Evolutionary conservation across 139 green algal species (phyloP), one percentile per base, ranked within the genome.

Genomic region (Mesotaenium endlicherianum): DNA sequence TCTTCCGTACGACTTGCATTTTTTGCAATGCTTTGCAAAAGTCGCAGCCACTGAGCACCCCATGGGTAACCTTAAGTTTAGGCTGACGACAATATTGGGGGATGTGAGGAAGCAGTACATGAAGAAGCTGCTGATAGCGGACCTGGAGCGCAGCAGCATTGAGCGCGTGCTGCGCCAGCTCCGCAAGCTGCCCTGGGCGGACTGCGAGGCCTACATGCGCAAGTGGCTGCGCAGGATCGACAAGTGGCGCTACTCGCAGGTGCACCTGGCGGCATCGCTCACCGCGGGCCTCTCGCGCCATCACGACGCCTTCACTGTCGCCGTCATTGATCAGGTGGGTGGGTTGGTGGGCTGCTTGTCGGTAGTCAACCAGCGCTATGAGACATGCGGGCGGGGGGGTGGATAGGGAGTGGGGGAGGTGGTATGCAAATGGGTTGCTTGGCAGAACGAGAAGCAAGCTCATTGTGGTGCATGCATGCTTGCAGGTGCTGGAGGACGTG

Each of bases 401-500:
- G 55, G 5, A 26, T 60, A 60, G 50, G 50, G 50, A 17, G 50
- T 17, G 50, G n/a, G 50, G 50, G 50, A 60, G 50, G 50, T 31
- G 50, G 50, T 3, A 4, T 44, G 11, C 64, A 75, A 44, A 75
- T 11, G 14, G 17, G 14, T 47, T 75, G 64, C 16, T 75, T 16
- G 14, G 34, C 11, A 58, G 11, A 75, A 44, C 16, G 64, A 75
- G 40, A 14, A 26, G 14, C 40, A 75, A 75, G 11, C 64, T 75
- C 14, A 75, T 58, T 44, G 34, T 14, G 64, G 11, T 43, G 17
- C 14, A 75, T 75, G 11, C 14, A 58, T 75, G 34, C 64, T 75
- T 11, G 2, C 81, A 87, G 17, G 87, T 97, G 58, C 82, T 98
- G 58, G 95, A 98, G 81, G 92, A 96, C 39, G 87, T 97, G n/a